Base-by-base conservation (phyloP, 148 eudicot genomes). In the Rhododendron kiyosumense region DNA sequence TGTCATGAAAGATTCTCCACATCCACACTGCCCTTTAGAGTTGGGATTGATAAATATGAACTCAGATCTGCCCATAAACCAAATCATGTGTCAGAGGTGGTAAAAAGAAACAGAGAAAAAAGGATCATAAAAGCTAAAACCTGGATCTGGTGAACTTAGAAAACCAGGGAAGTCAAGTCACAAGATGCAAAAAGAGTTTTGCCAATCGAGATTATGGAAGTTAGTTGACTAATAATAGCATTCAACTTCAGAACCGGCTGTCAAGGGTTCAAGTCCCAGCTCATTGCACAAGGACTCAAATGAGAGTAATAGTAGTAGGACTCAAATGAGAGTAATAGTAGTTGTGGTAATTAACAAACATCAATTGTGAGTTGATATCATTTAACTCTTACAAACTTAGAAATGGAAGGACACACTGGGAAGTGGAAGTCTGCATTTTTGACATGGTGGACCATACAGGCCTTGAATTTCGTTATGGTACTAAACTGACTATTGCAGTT, bases 1-100 rank as follows among this genome's bases (percentile, higher is more conserved):
- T 30, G 86, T 87, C 80, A 87, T 67, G 71, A 87, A 87, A 13
- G 84, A 87, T 87, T 87, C 88, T 83, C 88, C 88, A 73, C 88
- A 87, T 22, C 86, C 88, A 67, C 88, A 87, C 61, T 87, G 86
- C 71, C 88, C 88, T 79, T 84, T 84, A 15, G 88, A 87, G 79
- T 84, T 87, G 79, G 88, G 88, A 87, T 87, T 87, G 65, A 87
- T 84, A 61, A 87, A 87, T 65, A 87, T 38, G 38, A 87, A 87
- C 81, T 87, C 88, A 12, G 88, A 87, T 79, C 86, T 84, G 86
- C 43, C 65, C 84, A 81, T 8, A 59, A 59, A 57, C 17, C 22
- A 22, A 81, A 36, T 2, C 76, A 34, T 3, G 15, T 34, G 69
- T 81, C 22, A 26, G 12, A 52, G 63, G 12, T 54, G 45, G 26